phyloP scores from a whole-genome alignment of 1,284 basidiomycete genomes.

The Pseudomicrostroma phylloplanum region DNA sequence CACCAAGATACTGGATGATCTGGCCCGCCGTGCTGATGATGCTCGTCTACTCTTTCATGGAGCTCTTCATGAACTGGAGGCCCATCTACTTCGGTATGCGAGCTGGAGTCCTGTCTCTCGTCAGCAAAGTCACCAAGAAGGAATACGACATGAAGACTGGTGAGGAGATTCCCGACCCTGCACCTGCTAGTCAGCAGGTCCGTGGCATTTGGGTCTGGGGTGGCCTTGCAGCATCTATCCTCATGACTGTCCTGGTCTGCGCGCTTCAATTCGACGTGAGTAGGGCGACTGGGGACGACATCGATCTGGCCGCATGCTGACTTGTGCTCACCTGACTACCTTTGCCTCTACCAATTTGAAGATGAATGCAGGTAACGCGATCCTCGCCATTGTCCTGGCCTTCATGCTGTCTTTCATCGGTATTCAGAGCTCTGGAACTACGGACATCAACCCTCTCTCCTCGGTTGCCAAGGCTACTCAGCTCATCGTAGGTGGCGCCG shows the following conservation, averaged over 20 bases:
- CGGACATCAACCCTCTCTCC: slow-evolving; percentile 41
- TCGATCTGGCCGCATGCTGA: too few relatives aligned
- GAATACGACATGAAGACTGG: slow-evolving; percentile 19
- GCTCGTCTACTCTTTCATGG: slow-evolving; percentile 50
- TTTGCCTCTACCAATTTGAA: slow-evolving; percentile 5
- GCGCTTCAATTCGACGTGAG: too few relatives aligned
- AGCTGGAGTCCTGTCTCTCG: slow-evolving; percentile 26
- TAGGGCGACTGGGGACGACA: too few relatives aligned
- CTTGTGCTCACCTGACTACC: too few relatives aligned
- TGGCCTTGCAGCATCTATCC: too few relatives aligned
- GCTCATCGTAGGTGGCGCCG: slow-evolving; percentile 38
- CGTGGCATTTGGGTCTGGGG: too few relatives aligned
- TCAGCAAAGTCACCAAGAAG: slow-evolving; percentile 22
- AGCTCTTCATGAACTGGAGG: slow-evolving; percentile 45
- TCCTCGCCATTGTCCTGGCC: slow-evolving; percentile 56
- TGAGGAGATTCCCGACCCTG: slow-evolving; percentile 30
- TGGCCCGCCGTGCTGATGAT: slow-evolving; percentile 62
- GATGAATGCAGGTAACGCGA: slow-evolving; percentile 44
- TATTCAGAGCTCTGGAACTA: slow-evolving; percentile 54
- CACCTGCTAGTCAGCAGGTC: slow-evolving; percentile 26
- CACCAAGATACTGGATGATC: slow-evolving; percentile 64
- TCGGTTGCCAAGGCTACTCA: slow-evolving; percentile 41
- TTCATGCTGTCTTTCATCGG: slow-evolving; percentile 67
- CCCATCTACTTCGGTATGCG: slow-evolving; percentile 43
- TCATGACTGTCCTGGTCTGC: too few relatives aligned